phyloP scores from a whole-genome alignment of 306 rosid species.

The Glycyrrhiza uralensis region DNA sequence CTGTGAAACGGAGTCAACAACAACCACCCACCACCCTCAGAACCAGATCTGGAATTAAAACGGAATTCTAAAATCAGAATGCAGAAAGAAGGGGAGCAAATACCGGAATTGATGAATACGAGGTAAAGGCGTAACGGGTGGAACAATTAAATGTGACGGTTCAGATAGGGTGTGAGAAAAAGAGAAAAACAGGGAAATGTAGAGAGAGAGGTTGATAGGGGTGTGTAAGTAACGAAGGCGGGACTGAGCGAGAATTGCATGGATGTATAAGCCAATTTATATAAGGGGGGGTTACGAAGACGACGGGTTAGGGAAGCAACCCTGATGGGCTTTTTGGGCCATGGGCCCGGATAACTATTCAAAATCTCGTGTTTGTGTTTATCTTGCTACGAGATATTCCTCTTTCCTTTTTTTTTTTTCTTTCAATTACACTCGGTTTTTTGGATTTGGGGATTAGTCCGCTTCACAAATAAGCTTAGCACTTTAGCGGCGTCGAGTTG shows the following conservation, averaged over 20 bases:
- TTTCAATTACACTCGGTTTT: no score
- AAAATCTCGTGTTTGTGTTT: conserved; percentile 23
- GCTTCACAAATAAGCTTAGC: background rate
- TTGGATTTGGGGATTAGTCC: no score
- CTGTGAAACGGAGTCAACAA: no score
- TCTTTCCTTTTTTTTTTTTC: background rate
- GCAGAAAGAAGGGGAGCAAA: background rate
- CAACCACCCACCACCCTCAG: conserved; percentile 30
- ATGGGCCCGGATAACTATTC: conserved; percentile 20
- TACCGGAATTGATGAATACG: background rate
- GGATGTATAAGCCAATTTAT: conserved; percentile 38
- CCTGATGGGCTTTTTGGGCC: conserved; percentile 29
- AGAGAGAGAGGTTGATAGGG: no score
- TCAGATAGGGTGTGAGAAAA: no score
- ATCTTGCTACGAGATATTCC: background rate
- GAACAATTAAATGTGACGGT: no score
- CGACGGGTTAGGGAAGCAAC: background rate
- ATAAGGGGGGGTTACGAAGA: conserved; percentile 26
- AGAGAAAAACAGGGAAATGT: no score
- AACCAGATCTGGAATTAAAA: conserved; percentile 45
- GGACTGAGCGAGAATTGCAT: conserved; percentile 75
- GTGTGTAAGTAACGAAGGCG: conserved; percentile 22
- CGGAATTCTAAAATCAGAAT: background rate
- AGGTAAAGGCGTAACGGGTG: background rate
- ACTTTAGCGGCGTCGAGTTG: conserved; percentile 59